Percentiles rank a stretch among this genome's conserved stretches.
phyloP scores from a whole-genome alignment of 2,329 filamentous ascomycete species.

The Dendrostoma leiphaemia region DNA sequence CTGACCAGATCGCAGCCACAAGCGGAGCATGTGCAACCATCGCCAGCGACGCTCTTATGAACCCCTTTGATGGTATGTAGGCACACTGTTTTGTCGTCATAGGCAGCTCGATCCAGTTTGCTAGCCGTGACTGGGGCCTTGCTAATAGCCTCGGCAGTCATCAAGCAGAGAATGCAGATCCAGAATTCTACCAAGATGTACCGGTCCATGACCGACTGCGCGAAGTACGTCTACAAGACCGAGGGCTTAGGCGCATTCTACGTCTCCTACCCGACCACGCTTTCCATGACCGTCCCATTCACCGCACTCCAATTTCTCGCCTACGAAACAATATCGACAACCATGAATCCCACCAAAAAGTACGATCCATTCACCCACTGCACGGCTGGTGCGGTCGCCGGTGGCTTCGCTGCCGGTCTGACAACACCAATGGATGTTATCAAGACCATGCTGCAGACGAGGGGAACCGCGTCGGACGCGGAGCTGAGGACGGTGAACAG shows the following conservation, averaged over 20 bases:
- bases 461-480: conserved; percentile 74
- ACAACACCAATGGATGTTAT: conserved; percentile 98
- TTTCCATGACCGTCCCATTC: conserved; percentile 98
- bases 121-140: background rate
- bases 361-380: conserved; percentile 97
- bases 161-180: conserved; percentile 99
- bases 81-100: background rate
- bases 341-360: conserved; percentile 80
- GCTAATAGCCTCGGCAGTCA: conserved; percentile 58
- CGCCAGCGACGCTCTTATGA: conserved; percentile 97
- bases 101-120: no score
- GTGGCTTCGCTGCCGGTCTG: conserved; percentile 87
- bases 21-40: conserved; percentile 95
- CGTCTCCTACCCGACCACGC: conserved; percentile 94
- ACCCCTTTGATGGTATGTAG: conserved; percentile 87
- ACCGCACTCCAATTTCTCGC: conserved; percentile 96
- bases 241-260: conserved; percentile 94
- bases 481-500: conserved; percentile 86
- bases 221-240: conserved; percentile 78
- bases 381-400: conserved; percentile 85
- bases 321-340: conserved; percentile 93
- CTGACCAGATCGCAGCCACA: conserved; percentile 56
- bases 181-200: conserved; percentile 88
- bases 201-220: conserved; percentile 82
- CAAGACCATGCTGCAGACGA: conserved; percentile 94